Evolutionary conservation across 768 basidiomycete species (phyloP), one percentile per base, ranked within the genome.

Genomic region (Infundibulicybe gibba): DNA sequence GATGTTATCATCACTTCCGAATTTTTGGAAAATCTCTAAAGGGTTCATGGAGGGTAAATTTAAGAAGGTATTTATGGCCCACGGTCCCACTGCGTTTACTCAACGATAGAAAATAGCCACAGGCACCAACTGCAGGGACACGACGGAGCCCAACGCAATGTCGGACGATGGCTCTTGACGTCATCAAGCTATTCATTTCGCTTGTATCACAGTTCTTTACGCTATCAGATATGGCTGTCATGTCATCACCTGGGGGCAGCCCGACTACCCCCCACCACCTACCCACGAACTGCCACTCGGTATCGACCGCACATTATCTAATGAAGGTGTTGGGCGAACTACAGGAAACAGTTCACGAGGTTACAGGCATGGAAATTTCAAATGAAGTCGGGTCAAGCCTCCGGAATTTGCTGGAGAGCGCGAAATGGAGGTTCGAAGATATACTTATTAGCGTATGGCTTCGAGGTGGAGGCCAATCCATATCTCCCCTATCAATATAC

Each of bases 11-110:
- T 79, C 87, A 1, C 76, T 99, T 17, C 94, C 95, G 12, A 90
- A 80, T 56, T 97, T 97, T 67, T 95, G 93, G 92, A 87, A 84
- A 60, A 89, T 99, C 41, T 85, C 90, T 2, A 90, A 81, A 63
- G 83, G 80, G 17, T 95, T 94, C 59, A 83, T 94, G 69, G 94
- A 97, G 37, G 95, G 97, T 4, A 93, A 90, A 63, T 94, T 89
- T 62, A 87, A 83, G 63, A 92, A 85, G 77, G 94, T 94, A 45
- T 46, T 68, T 15, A 16, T 21, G 25, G 16, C 10, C 2, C 21
- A 15, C 25, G 5, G 15, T 32, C 25, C 17, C 20, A 31, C 30
- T 32, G 30, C 1, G 39, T 19, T 11, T 44, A 1, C 16, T 11
- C 16, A 31, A 31, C 40, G 14, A 34, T 40, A 6, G 30, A 20